Conservation (phyloP, 768 basidiomycete genomes). For the Naganishia onofrii region DNA sequence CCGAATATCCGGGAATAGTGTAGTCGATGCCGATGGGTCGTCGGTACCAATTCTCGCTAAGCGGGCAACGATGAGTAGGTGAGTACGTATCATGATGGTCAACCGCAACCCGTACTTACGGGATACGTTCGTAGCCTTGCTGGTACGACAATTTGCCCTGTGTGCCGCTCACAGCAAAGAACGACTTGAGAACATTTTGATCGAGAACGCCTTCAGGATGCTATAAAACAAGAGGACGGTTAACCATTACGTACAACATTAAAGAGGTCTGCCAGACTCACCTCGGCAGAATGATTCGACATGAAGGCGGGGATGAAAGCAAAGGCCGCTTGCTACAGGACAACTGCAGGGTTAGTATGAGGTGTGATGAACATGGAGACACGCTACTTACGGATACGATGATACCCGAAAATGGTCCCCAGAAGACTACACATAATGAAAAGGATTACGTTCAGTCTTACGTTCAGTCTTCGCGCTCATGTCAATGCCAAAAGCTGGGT, state of each 20-base stretch:
- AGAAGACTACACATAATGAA: conserved; percentile 21
- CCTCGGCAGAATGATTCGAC: conserved; percentile 22
- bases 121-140: conserved; percentile 23
- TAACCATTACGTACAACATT: too few species aligned
- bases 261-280: too few species aligned
- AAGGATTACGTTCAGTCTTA: too few species aligned
- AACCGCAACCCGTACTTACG: neutral
- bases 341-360: neutral
- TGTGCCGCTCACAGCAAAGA: conserved; percentile 25
- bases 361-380: too few species aligned
- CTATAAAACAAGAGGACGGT: too few species aligned
- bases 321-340: conserved; percentile 7
- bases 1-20: conserved; percentile 20
- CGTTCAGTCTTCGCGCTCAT: too few species aligned
- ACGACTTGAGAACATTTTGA: conserved; percentile 20
- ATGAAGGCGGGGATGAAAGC: conserved; percentile 26
- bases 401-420: conserved; percentile 13
- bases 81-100: neutral
- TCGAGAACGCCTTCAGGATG: conserved; percentile 20
- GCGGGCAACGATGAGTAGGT: neutral
- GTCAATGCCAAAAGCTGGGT: neutral
- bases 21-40: conserved; percentile 29
- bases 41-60: conserved; percentile 28
- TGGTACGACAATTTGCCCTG: conserved; percentile 5
- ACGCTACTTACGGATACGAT: conserved; percentile 1